A percentile compares a stretch with the other conserved stretches of the same genome.
Evolutionary conservation across 176 grass and related monocot genomes (phyloP).

Genomic region (Eragrostis nindensis): DNA sequence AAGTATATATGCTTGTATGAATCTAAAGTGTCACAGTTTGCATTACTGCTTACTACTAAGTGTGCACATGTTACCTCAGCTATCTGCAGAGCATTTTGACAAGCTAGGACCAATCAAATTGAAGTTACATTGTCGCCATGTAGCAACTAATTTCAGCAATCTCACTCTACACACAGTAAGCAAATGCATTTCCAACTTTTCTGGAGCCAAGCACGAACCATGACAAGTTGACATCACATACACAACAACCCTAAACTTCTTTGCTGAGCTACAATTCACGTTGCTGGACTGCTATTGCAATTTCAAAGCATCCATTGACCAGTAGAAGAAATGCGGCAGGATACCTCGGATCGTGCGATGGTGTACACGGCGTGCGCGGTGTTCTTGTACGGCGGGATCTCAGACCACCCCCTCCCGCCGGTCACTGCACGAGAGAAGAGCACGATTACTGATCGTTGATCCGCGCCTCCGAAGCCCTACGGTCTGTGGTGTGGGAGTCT

Average conservation of each 20-base stretch:
- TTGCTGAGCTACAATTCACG: background rate
- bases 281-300: background rate
- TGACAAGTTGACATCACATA: background rate
- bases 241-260: background rate
- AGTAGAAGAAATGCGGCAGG: background rate
- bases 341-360: conserved; percentile 84
- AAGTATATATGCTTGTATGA: background rate
- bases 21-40: background rate
- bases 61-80: background rate
- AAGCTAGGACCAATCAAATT: background rate
- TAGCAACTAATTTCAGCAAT: conserved; percentile 3
- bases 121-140: background rate
- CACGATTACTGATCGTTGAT: background rate
- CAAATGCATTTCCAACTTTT: conserved; percentile 6
- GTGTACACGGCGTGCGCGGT: conserved; percentile 83
- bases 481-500: no score
- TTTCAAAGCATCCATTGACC: background rate
- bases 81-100: background rate
- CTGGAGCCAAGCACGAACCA: background rate
- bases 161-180: background rate
- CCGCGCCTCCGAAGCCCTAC: background rate
- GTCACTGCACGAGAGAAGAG: conserved; percentile 51
- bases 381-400: conserved; percentile 72
- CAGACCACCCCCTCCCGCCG: conserved; percentile 56
- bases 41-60: background rate